These are phyloP conservation scores for Boletus pseudopeckii DNA, from an alignment of 768 basidiomycete species.

Conservation along the genomic window DNA sequence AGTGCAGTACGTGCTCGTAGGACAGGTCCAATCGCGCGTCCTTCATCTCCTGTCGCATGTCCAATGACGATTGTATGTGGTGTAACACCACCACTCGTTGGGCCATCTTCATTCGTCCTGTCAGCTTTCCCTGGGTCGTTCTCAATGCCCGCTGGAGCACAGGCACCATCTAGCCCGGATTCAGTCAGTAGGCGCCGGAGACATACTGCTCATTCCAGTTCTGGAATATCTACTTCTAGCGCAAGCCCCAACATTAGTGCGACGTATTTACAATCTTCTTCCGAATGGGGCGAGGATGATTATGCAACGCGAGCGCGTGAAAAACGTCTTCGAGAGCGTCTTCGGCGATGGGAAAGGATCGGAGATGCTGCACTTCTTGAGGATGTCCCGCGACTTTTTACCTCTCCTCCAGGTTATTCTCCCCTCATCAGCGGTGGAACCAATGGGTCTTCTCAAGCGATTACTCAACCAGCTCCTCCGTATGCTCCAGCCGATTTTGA, in stretches of 20 bases:
- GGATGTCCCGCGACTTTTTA: constrained; percentile 56
- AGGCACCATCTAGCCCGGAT: constrained; percentile 5
- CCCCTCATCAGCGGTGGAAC: neutral
- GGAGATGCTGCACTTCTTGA: constrained; percentile 52
- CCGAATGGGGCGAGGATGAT: constrained; percentile 67
- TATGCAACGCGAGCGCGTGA: constrained; percentile 65
- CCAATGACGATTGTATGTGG: constrained; percentile 87
- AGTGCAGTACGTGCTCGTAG: constrained; percentile 76
- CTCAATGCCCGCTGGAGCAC: constrained; percentile 6
- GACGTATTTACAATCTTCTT: constrained; percentile 3
- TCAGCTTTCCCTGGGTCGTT: constrained; percentile 13
- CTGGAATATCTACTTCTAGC: constrained; percentile 33
- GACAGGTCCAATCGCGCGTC: constrained; percentile 56
- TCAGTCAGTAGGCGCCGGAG: constrained; percentile 4
- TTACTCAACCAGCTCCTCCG: constrained; percentile 20
- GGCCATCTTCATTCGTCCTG: constrained; percentile 32
- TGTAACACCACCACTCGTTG: constrained; percentile 73
- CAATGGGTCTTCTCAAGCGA: constrained; percentile 17
- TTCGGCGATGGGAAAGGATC: constrained; percentile 72
- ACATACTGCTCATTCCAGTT: constrained; percentile 16
- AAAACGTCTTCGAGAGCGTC: constrained; percentile 63
- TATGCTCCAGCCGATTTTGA: constrained; percentile 27
- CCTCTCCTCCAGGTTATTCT: constrained; percentile 19
- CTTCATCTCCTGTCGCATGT: constrained; percentile 56
- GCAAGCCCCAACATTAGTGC: constrained; percentile 25